These are phyloP conservation scores for Salix udensis DNA, from an alignment of 345 rosid species.

Conservation along the genomic window DNA sequence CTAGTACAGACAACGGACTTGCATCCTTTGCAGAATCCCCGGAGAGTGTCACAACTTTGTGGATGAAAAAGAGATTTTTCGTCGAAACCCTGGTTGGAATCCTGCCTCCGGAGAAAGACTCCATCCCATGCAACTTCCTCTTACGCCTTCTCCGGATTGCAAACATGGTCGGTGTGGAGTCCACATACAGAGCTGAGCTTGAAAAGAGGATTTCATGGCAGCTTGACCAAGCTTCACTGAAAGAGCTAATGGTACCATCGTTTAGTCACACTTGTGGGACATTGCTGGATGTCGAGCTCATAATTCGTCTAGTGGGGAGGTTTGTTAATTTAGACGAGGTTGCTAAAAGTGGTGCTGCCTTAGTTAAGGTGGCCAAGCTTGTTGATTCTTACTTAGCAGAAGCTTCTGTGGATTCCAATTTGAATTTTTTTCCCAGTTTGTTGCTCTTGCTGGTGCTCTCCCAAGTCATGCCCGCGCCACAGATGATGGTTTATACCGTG, in stretches of 20 bases:
- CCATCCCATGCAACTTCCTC: conserved; percentile 75
- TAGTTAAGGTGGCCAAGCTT: conserved; percentile 73
- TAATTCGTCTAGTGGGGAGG: conserved; percentile 58
- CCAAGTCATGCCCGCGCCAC: conserved; percentile 66
- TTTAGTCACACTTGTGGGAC: conserved; percentile 80
- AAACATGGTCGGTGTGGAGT: conserved; percentile 66
- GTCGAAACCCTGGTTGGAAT: conserved; percentile 73
- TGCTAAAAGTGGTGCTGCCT: conserved; percentile 41
- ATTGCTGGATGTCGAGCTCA: conserved; percentile 70
- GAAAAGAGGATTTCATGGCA: conserved; percentile 77
- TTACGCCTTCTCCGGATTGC: conserved; percentile 77
- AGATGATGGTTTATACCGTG: conserved; percentile 77
- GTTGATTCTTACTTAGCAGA: conserved; percentile 75
- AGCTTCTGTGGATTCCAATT: conserved; percentile 55
- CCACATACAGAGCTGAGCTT: conserved; percentile 50
- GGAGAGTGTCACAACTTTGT: conserved; percentile 54
- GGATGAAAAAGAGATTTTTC: conserved; percentile 73
- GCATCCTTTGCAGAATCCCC: conserved; percentile 32
- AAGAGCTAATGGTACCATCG: conserved; percentile 87
- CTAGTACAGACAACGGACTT: conserved; percentile 11
- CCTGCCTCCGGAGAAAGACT: conserved; percentile 78
- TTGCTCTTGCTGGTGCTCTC: conserved; percentile 56
- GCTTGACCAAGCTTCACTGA: conserved; percentile 76
- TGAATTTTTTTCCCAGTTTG: conserved; percentile 52
- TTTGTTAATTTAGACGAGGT: conserved; percentile 51